A percentile compares a stretch with the other conserved stretches of the same genome.
These are phyloP conservation scores for Glarea lozoyensis DNA, from an alignment of 495 filamentous ascomycete genomes.

Conservation along the genomic window DNA sequence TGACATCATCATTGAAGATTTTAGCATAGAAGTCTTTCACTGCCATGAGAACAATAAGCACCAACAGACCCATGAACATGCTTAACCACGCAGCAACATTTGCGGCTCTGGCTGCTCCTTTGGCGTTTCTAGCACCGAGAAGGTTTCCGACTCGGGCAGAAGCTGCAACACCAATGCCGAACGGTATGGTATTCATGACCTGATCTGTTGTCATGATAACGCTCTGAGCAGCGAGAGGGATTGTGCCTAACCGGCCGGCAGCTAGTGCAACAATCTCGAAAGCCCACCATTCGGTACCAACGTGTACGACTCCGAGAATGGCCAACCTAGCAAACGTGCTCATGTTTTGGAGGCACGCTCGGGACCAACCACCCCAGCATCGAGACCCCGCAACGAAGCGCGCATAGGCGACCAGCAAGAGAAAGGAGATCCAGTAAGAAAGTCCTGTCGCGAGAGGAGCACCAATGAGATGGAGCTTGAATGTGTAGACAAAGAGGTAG, in stretches of 20 bases:
- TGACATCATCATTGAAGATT: constrained; percentile 74
- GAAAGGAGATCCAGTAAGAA: constrained; percentile 80
- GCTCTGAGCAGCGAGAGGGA: constrained; percentile 76
- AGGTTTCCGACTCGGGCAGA: constrained; percentile 76
- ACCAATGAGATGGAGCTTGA: constrained; percentile 63
- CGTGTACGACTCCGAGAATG: constrained; percentile 71
- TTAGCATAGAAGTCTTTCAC: constrained; percentile 70
- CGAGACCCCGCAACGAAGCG: constrained; percentile 62
- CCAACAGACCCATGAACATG: constrained; percentile 55
- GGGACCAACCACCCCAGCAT: constrained; percentile 78
- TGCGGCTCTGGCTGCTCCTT: constrained; percentile 62
- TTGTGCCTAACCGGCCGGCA: constrained; percentile 74
- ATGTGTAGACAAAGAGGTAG: constrained; percentile 68
- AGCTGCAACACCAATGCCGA: constrained; percentile 80
- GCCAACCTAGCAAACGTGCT: constrained; percentile 71
- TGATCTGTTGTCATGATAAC: constrained; percentile 95
- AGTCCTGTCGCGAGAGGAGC: constrained; percentile 79
- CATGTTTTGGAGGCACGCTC: constrained; percentile 53
- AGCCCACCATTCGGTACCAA: constrained; percentile 94
- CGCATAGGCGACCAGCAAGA: constrained; percentile 67
- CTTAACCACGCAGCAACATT: constrained; percentile 73
- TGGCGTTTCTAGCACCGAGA: constrained; percentile 60
- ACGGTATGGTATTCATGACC: constrained; percentile 87
- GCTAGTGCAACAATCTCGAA: constrained; percentile 93
- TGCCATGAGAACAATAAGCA: constrained; percentile 64